phyloP scores from a whole-genome alignment of 2,329 filamentous ascomycete species.

The Colletotrichum gigasporum region DNA sequence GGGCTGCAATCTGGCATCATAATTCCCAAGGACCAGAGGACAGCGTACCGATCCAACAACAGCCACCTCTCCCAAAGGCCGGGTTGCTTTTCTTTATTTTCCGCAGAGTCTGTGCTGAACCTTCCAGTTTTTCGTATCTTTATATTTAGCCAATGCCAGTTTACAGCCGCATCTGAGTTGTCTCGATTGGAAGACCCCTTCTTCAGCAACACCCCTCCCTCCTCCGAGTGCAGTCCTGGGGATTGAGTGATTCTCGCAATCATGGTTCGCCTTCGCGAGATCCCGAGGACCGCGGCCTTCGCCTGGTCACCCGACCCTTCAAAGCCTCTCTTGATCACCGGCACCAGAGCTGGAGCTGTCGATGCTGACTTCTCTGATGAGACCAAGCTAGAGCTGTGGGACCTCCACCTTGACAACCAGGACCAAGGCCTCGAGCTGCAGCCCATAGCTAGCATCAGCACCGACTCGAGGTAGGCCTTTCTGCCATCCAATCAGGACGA shows the following conservation, averaged over 20 bases:
- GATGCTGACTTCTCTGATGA: conserved; percentile 98
- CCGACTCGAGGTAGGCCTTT: conserved; percentile 81
- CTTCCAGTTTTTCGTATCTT: conserved; percentile 1
- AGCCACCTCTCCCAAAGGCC: conserved; percentile 25
- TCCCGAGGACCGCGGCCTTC: conserved; percentile 95
- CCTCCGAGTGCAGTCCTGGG: conserved; percentile 29
- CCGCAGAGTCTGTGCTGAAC: conserved; percentile 15
- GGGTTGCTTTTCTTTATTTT: conserved; percentile 27
- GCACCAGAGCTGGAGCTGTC: conserved; percentile 93
- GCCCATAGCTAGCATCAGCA: conserved; percentile 83
- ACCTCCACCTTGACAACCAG: conserved; percentile 82
- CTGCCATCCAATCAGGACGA: not conserved
- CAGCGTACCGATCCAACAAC: conserved; percentile 19
- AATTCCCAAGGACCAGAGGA: conserved; percentile 26
- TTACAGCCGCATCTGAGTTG: conserved; percentile 10
- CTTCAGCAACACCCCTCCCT: conserved; percentile 8
- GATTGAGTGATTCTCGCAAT: conserved; percentile 43
- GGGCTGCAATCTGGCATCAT: conserved; percentile 36
- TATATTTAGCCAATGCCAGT: conserved; percentile 26
- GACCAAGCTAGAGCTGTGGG: conserved; percentile 96
- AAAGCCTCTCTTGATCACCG: conserved; percentile 87
- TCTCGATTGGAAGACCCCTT: conserved; percentile 11
- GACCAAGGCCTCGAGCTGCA: conserved; percentile 84
- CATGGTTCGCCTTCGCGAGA: conserved; percentile 98
- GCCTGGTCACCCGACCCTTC: conserved; percentile 89